Evolutionary conservation across 768 basidiomycete genomes (phyloP).

Genomic region (Pluteus cervinus): DNA sequence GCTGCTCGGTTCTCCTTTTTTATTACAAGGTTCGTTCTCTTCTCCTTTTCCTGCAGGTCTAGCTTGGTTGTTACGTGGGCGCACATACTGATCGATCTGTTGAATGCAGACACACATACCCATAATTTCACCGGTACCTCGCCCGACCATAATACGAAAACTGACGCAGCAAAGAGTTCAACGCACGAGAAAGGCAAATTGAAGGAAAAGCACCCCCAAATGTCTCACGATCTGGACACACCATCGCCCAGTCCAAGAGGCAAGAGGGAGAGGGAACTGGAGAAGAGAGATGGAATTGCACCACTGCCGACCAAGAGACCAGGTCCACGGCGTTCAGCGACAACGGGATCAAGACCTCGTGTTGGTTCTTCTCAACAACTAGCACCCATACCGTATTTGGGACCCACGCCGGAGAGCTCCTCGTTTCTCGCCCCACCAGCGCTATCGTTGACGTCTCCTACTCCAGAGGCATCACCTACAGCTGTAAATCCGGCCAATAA

Average conservation of each 20-base stretch:
- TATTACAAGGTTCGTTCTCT: conserved; percentile 27
- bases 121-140: conserved; percentile 27
- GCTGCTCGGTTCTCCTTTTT: conserved; percentile 32
- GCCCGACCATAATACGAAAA: conserved; percentile 12
- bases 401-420: conserved; percentile 19
- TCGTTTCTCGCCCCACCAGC: conserved; percentile 31
- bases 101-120: conserved; percentile 23
- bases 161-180: conserved; percentile 5
- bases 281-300: no score
- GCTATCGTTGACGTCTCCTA: conserved; percentile 33
- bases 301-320: no score
- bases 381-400: conserved; percentile 18
- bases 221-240: no score
- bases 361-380: conserved; percentile 14
- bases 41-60: conserved; percentile 4
- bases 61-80: no score
- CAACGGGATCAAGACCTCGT: no score
- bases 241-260: no score
- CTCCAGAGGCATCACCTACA: conserved; percentile 33
- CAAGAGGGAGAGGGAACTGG: no score
- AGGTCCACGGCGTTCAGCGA: no score
- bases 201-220: no score
- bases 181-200: conserved; percentile 9
- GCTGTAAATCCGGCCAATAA: conserved; percentile 15
- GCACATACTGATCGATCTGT: background rate